Evolutionary conservation across 768 basidiomycete species (phyloP), one percentile per base, ranked within the genome.

Genomic region (Pleurotus giganteus): DNA sequence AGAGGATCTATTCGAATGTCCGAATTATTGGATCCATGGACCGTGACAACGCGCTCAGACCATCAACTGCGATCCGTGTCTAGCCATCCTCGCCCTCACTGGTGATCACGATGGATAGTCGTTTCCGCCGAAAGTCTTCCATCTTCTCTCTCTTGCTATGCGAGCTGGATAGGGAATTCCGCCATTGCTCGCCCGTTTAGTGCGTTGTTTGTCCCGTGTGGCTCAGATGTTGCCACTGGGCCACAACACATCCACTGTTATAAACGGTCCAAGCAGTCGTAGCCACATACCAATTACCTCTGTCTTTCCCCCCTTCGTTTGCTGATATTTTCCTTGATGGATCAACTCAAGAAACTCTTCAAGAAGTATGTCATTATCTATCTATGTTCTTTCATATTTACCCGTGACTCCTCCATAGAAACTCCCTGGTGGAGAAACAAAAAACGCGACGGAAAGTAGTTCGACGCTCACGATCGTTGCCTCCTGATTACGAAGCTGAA

Each of bases 261-360:
- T 17, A 41, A 41, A 41, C 7, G 39, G 39, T 17, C 39, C 39
- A 19, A 11, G 39, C 39, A 17, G 19, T 7, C 7, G n/a, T 41
- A 17, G n/a, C 39, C 39, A 41, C 39, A 41, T 17, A 7, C 39
- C 19, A 41, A 7, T 17, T 19, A 11, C 19, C 39, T 7, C 12
- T 41, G 12, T 17, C 8, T 41, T 41, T 19, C 19, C 39, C 19
- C 39, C 39, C 19, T 41, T 41, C 15, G 7, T 7, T 19, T 17
- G 7, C 39, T 41, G 12, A 7, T 17, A n/a, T n/a, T 34, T 34
- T 8, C 32, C 9, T 45, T 45, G 44, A 51, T 51, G 49, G 49
- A 51, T 37, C 49, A 37, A 12, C 21, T 51, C 32, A 51, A 51
- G 19, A 39, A 51, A 28, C 19, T 51, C n/a, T 51, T 51, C 49